Evolutionary conservation across 2,329 filamentous ascomycete genomes (phyloP), one percentile per base, ranked within the genome.

Genomic region (Diaporthe batatas): DNA sequence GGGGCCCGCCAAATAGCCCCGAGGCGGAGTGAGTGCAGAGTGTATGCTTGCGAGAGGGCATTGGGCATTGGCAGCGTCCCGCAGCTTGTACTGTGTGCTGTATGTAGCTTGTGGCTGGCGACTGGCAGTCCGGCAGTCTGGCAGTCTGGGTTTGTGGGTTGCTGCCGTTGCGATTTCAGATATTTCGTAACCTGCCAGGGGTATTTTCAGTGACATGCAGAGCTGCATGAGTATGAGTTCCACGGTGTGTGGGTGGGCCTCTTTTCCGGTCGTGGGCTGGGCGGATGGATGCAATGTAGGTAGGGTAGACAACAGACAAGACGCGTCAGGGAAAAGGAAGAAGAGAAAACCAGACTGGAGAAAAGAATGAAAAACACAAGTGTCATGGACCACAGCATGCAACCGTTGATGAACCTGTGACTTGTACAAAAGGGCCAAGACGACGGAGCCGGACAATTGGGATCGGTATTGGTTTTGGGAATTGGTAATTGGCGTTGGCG

Each of bases 191-290:
- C 39, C 18, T n/a, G 44, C 23, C 62, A 67, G 62, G 62, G 62
- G 62, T 67, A 67, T 67, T 53, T 67, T 53, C 62, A 32, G 34
- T 67, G 62, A 53, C 62, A 67, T 67, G 47, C 62, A 65, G 44
- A 51, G 44, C 12, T 49, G 62, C 47, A 67, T 53, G 62, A 67
- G 62, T 53, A 67, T 53, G 62, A 67, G 62, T 53, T 53, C 47
- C 62, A 67, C 62, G 62, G 29, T 47, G 29, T 47, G 29, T 53
- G 47, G 62, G 47, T 67, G 62, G 62, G 44, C 25, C 47, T 29
- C 23, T 8, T 29, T 39, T 25, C 12, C 29, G 47, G 44, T 67
- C 62, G 4, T 67, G 62, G 49, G 18, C 44, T 67, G 62, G 49
- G 11, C 21, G 44, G 47, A 49, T 29, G 62, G 47, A 49, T 25